Conservation (phyloP, 306 rosid genomes). For the Lablab purpureus region DNA sequence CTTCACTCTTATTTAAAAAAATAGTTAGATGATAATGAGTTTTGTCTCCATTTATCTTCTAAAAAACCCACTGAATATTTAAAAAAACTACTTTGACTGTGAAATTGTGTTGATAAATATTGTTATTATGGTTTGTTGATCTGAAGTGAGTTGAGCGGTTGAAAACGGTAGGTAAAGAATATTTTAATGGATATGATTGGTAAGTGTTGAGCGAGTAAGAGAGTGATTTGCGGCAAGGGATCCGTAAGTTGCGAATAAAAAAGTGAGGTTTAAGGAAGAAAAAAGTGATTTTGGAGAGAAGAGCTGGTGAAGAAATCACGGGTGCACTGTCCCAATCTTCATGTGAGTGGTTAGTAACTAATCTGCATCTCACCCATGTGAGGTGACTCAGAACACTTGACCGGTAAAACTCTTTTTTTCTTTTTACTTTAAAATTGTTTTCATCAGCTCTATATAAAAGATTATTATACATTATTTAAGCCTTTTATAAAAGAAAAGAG, state of each 20-base stretch:
- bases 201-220: not conserved
- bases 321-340: conserved; percentile 39
- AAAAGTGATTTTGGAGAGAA: not conserved
- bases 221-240: conserved; percentile 34
- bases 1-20: too few species aligned
- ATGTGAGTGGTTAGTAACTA: conserved; percentile 37
- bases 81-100: too few species aligned
- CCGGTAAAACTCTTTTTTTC: not conserved
- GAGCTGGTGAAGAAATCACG: conserved; percentile 42
- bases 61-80: too few species aligned
- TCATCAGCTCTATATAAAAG: not conserved
- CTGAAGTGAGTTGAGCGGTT: too few species aligned
- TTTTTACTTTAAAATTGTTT: not conserved
- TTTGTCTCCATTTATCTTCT: too few species aligned
- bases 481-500: not conserved
- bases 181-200: not conserved
- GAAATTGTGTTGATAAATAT: too few species aligned
- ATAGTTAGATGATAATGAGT: too few species aligned
- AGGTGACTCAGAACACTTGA: conserved; percentile 27
- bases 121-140: too few species aligned
- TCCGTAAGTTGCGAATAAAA: conserved; percentile 9
- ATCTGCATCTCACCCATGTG: conserved; percentile 46
- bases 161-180: too few species aligned
- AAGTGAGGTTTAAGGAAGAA: not conserved
- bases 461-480: too few species aligned